A percentile compares a stretch with the other conserved stretches of the same genome.
Conservation (phyloP, 257 asterid species). For the Solanum pennellii region DNA sequence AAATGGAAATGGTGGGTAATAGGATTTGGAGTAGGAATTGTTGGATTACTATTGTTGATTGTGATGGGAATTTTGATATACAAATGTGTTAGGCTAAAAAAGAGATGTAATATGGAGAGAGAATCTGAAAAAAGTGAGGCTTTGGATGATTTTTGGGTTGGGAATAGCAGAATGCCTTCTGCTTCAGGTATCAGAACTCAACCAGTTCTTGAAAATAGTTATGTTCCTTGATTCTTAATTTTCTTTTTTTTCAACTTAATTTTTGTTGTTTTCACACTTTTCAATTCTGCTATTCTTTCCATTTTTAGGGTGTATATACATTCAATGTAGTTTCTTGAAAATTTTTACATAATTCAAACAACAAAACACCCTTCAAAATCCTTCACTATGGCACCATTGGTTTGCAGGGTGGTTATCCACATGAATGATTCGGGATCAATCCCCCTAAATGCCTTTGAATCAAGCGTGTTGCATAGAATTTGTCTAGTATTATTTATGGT, state of each 20-base stretch:
- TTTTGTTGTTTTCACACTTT: not conserved
- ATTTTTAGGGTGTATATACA: slow-evolving; percentile 1
- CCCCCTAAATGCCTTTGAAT: too few relatives aligned
- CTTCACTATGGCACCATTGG: too few relatives aligned
- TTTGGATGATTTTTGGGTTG: slow-evolving; percentile 59
- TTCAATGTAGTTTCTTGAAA: not conserved
- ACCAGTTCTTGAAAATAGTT: slow-evolving; percentile 58
- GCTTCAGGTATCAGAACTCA: slow-evolving; percentile 77
- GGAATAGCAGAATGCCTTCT: slow-evolving; percentile 66
- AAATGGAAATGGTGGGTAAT: slow-evolving; percentile 47
- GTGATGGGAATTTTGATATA: slow-evolving; percentile 9
- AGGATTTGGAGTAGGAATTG: slow-evolving; percentile 43
- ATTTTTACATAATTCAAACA: not conserved
- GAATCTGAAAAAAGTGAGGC: slow-evolving; percentile 51
- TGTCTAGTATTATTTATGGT: too few relatives aligned
- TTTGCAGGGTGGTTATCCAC: too few relatives aligned
- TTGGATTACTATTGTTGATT: slow-evolving; percentile 23
- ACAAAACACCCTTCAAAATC: not conserved
- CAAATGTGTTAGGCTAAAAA: slow-evolving; percentile 15
- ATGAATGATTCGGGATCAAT: too few relatives aligned
- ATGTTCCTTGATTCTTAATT: slow-evolving; percentile 30
- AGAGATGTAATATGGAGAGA: slow-evolving; percentile 43
- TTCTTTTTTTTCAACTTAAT: not conserved
- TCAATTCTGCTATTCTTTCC: not conserved
- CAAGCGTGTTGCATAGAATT: too few relatives aligned